These are phyloP conservation scores for Rhododendron simsii DNA, from an alignment of 148 eudicot species.

Conservation along the genomic window DNA sequence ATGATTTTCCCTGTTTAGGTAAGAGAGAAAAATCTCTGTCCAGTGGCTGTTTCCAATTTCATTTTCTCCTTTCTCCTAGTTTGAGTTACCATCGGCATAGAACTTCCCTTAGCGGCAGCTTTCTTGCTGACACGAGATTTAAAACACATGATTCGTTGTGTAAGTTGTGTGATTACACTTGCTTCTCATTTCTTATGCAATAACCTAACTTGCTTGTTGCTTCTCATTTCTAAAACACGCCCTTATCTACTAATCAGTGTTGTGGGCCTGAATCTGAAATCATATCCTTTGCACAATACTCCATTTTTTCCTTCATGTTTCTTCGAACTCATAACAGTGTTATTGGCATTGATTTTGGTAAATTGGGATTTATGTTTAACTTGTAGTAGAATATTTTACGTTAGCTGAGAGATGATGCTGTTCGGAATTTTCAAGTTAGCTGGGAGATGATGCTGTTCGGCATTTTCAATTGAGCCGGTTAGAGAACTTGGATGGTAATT, in stretches of 20 bases:
- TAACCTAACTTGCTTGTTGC: neutral
- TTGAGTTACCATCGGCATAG: neutral
- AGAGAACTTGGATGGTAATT: neutral
- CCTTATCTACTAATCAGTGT: neutral
- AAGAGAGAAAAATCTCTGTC: neutral
- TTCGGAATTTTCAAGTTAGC: too few species aligned
- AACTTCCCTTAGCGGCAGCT: neutral
- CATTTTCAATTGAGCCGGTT: neutral
- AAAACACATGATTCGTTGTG: neutral
- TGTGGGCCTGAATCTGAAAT: neutral
- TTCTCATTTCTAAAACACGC: neutral
- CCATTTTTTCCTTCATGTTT: neutral
- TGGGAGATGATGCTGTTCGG: neutral
- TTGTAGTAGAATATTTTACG: neutral
- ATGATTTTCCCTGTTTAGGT: neutral
- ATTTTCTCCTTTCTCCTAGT: neutral
- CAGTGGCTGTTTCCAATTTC: neutral
- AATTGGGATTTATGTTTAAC: neutral
- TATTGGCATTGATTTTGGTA: too few species aligned
- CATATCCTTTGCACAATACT: neutral
- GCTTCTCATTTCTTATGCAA: neutral
- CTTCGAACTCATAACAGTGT: too few species aligned
- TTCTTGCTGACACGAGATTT: neutral
- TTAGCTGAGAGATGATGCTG: neutral
- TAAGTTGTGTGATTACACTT: neutral